Evolutionary conservation across 495 filamentous ascomycete genomes (phyloP).

Genomic region (Filosporella fistucella): DNA sequence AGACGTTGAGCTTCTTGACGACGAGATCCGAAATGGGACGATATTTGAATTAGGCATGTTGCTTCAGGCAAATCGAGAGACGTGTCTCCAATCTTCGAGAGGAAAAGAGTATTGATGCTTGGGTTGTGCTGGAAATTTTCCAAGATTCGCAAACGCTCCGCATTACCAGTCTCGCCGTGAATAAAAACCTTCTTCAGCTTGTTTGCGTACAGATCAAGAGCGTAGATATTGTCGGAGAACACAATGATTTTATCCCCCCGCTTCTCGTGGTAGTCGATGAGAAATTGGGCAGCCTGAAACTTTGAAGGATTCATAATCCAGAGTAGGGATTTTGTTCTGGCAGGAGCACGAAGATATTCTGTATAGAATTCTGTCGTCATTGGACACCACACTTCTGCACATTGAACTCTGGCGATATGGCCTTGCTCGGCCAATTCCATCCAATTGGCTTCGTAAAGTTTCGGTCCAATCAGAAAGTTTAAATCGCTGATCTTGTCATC

Average conservation of each 20-base stretch:
- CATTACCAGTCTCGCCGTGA: constrained; percentile 82
- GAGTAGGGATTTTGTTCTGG: constrained; percentile 65
- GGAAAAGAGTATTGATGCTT: constrained; percentile 89
- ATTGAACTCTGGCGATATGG: constrained; percentile 96
- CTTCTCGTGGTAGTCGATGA: constrained; percentile 96
- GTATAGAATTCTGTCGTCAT: constrained; percentile 99
- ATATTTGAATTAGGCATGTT: constrained; percentile 97
- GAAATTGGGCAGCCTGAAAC: constrained; percentile 93
- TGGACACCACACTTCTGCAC: constrained; percentile 98
- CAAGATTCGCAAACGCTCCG: constrained; percentile 83
- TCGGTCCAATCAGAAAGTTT: constrained; percentile 96
- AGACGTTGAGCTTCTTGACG: constrained; percentile 95
- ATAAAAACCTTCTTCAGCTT: constrained; percentile 89
- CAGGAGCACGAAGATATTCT: constrained; percentile 77
- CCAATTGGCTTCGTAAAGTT: constrained; percentile 98
- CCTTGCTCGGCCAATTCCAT: constrained; percentile 97
- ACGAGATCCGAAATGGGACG: constrained; percentile 95
- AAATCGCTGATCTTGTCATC: constrained; percentile 98
- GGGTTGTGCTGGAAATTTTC: constrained; percentile 97
- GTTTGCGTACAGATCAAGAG: constrained; percentile 77
- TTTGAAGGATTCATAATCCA: constrained; percentile 98
- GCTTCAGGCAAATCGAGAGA: constrained; percentile 95
- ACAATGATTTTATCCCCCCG: constrained; percentile 98
- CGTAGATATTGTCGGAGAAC: constrained; percentile 98
- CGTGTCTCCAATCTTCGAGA: constrained; percentile 97